These are phyloP conservation scores for Trichoderma simmonsii DNA, from an alignment of 2,329 filamentous ascomycete genomes.

Conservation along the genomic window DNA sequence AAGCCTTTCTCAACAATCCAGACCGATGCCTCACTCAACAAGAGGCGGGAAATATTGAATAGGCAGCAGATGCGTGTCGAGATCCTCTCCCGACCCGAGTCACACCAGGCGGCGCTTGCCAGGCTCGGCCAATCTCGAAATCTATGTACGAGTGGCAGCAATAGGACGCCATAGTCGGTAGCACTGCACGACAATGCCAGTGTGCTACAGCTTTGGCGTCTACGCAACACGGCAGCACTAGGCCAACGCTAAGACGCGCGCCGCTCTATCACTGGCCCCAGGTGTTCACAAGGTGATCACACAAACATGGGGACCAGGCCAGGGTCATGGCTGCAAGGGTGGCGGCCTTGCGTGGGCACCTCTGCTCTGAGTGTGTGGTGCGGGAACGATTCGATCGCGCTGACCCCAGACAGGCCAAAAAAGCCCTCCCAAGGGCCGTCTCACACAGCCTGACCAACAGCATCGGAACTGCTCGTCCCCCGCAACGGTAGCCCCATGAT, in stretches of 20 bases:
- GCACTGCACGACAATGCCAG: slow-evolving; percentile 7
- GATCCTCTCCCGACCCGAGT: slow-evolving; percentile 4
- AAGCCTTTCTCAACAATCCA: not conserved
- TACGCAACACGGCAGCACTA: slow-evolving; percentile 10
- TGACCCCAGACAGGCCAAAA: slow-evolving; percentile 20
- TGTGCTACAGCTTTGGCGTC: slow-evolving; percentile 15
- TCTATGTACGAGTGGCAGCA: not conserved
- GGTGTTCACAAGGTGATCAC: slow-evolving; percentile 16
- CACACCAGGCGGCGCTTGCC: slow-evolving; percentile 3
- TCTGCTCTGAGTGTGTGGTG: slow-evolving; percentile 21
- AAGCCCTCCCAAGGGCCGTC: slow-evolving; percentile 6
- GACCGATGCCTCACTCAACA: not conserved
- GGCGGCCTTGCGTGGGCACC: slow-evolving; percentile 12
- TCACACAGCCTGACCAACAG: slow-evolving; percentile 12
- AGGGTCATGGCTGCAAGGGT: not conserved
- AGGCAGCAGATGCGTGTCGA: not conserved
- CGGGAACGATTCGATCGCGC: slow-evolving; percentile 23
- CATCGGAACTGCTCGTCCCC: slow-evolving; percentile 12
- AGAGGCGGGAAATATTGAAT: not conserved
- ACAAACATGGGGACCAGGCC: slow-evolving; percentile 7
- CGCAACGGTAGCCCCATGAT: slow-evolving; percentile 5
- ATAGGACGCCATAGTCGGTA: slow-evolving; percentile 1
- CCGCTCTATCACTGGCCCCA: slow-evolving; percentile 16
- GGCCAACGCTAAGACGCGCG: slow-evolving; percentile 12
- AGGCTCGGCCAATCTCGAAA: slow-evolving; percentile 7